Conservation (phyloP, 1,284 basidiomycete species). For the Melampsora abietis-canadensis region DNA sequence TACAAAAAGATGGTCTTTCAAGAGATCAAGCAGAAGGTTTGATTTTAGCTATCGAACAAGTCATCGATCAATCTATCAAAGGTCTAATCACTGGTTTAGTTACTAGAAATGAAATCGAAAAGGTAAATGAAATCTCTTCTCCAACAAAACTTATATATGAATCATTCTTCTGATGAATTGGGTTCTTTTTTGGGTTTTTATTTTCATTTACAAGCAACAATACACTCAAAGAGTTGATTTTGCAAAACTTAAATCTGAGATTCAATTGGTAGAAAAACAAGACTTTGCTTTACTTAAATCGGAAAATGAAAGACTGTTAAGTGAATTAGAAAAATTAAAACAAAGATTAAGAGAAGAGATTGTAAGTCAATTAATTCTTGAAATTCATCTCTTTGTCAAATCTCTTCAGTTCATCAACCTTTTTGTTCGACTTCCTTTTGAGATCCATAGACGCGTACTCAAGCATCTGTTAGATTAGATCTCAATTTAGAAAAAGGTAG, state of each 20-base stretch:
- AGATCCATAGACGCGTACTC: slow-evolving; percentile 73
- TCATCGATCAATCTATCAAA: slow-evolving; percentile 84
- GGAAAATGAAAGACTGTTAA: slow-evolving; percentile 77
- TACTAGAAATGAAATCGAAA: slow-evolving; percentile 39
- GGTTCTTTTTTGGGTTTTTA: background rate
- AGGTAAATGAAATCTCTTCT: slow-evolving; percentile 2
- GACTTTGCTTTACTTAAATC: slow-evolving; percentile 92
- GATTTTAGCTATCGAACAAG: slow-evolving; percentile 88
- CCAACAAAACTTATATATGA: background rate
- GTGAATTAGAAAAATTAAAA: slow-evolving; percentile 93
- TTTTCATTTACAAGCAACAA: slow-evolving; percentile 65
- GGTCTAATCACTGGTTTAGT: slow-evolving; percentile 27
- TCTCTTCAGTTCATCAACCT: too few species aligned
- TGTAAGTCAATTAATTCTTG: too few species aligned
- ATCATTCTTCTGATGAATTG: background rate
- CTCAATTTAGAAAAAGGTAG: slow-evolving; percentile 92
- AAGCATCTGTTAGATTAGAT: slow-evolving; percentile 89
- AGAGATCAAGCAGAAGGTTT: slow-evolving; percentile 87
- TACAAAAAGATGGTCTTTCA: slow-evolving; percentile 81
- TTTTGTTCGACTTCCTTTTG: slow-evolving; percentile 56
- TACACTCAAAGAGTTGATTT: slow-evolving; percentile 98
- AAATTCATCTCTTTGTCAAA: too few species aligned
- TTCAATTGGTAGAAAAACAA: slow-evolving; percentile 95
- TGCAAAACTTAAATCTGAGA: slow-evolving; percentile 90
- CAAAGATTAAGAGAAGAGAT: slow-evolving; percentile 75